These are phyloP conservation scores for Leccinum fuscescens DNA, from an alignment of 1,284 basidiomycete genomes.

Conservation along the genomic window DNA sequence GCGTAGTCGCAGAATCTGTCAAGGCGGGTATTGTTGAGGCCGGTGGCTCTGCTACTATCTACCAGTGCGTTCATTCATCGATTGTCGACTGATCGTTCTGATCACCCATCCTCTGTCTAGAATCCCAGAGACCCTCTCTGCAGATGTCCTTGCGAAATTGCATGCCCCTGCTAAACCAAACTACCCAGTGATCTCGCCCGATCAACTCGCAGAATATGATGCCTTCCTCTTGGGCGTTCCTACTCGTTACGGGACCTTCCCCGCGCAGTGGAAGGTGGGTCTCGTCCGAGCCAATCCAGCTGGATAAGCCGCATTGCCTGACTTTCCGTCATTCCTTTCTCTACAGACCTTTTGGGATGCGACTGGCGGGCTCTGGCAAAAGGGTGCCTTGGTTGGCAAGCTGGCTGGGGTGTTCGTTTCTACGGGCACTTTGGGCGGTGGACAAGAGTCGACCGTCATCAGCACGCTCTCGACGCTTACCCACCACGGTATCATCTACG, in stretches of 20 bases:
- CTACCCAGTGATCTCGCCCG: constrained; percentile 71
- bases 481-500: constrained; percentile 80
- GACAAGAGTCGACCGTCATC: constrained; percentile 70
- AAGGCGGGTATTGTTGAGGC: constrained; percentile 69
- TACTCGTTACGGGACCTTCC: constrained; percentile 74
- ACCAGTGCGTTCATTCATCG: constrained; percentile 51
- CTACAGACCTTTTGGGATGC: constrained; percentile 75
- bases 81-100: not conserved
- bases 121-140: constrained; percentile 80
- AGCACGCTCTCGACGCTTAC: constrained; percentile 69
- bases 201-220: constrained; percentile 65
- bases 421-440: constrained; percentile 65
- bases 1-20: constrained; percentile 73
- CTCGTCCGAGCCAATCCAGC: not conserved
- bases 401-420: constrained; percentile 74
- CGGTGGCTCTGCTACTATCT: constrained; percentile 73
- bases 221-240: constrained; percentile 76
- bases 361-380: constrained; percentile 77
- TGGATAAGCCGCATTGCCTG: not conserved
- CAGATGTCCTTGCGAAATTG: constrained; percentile 70
- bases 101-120: constrained; percentile 32
- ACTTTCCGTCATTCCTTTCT: not conserved
- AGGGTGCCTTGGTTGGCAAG: constrained; percentile 76
- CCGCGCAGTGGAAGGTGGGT: constrained; percentile 66
- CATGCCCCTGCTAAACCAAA: constrained; percentile 58